Percentiles rank a stretch among this genome's conserved stretches.
Conservation (phyloP, 2,329 filamentous ascomycete species). For the Fusarium circinatum region DNA sequence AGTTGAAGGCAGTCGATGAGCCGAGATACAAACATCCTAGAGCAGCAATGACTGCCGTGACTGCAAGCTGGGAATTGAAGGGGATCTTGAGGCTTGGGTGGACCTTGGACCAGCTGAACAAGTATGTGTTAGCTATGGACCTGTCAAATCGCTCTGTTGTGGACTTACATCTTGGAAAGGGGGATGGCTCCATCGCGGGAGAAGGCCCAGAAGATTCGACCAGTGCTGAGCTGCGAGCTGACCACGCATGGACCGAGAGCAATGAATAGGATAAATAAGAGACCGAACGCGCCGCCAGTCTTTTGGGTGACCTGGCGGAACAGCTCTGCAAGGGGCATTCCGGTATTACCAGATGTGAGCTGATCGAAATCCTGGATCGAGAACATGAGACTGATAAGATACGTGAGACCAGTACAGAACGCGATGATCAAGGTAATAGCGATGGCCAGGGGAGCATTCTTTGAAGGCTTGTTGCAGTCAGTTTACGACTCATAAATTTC, state of each 20-base stretch:
- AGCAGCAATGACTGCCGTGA: neutral
- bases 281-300: neutral
- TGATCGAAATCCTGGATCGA: neutral
- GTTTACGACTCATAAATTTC: accelerated
- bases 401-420: neutral
- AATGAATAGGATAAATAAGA: neutral
- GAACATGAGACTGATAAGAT: constrained; percentile 5
- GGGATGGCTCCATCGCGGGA: constrained; percentile 4
- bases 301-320: constrained; percentile 3
- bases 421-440: neutral
- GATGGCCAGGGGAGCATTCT: neutral
- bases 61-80: neutral
- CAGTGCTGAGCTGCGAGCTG: constrained; percentile 9
- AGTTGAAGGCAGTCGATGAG: constrained; percentile 9
- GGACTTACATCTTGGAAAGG: neutral
- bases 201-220: constrained; percentile 10
- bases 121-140: accelerated
- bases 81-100: neutral
- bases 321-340: neutral
- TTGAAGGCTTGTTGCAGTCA: neutral
- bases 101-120: neutral
- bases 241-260: neutral
- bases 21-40: constrained; percentile 4
- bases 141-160: too few relatives aligned
- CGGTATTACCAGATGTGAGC: neutral